Conservation (phyloP, 2,329 filamentous ascomycete species). For the Trichothecium sympodiale region DNA sequence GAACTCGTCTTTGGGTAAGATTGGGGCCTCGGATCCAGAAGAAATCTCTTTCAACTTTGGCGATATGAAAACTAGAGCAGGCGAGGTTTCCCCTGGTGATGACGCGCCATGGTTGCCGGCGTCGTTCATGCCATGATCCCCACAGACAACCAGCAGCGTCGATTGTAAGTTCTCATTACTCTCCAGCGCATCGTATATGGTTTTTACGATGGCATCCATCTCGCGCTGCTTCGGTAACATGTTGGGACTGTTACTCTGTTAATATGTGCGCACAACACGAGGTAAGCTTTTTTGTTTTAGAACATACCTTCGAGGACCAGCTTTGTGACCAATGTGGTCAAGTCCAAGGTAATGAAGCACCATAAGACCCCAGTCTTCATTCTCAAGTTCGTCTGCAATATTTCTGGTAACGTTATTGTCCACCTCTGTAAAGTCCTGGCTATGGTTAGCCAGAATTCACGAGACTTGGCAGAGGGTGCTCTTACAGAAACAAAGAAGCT, state of each 20-base stretch:
- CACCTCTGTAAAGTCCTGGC: slow-evolving; percentile 93
- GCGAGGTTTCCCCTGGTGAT: slow-evolving; percentile 85
- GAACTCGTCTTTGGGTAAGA: slow-evolving; percentile 55
- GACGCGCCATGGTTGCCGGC: slow-evolving; percentile 95
- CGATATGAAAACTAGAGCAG: slow-evolving; percentile 82
- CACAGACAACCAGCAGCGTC: slow-evolving; percentile 75
- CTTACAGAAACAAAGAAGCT: slow-evolving; percentile 97
- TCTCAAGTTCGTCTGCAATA: slow-evolving; percentile 62
- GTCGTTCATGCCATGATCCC: slow-evolving; percentile 99
- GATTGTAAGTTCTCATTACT: slow-evolving; percentile 58
- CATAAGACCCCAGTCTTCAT: slow-evolving; percentile 82
- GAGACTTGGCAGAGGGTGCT: no score
- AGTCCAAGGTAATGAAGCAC: slow-evolving; percentile 91
- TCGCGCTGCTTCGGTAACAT: slow-evolving; percentile 91
- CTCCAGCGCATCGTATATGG: slow-evolving; percentile 68
- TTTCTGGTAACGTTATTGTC: slow-evolving; percentile 96
- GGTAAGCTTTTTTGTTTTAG: background rate
- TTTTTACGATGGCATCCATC: slow-evolving; percentile 75
- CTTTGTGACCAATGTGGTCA: slow-evolving; percentile 96
- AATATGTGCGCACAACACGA: background rate
- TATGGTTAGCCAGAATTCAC: slow-evolving; percentile 21
- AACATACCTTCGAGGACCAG: slow-evolving; percentile 70
- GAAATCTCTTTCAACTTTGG: slow-evolving; percentile 61
- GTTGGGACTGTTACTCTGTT: slow-evolving; percentile 48
- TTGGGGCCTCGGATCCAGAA: slow-evolving; percentile 35